Base-by-base conservation (phyloP, 345 rosid genomes). In the Streptanthus diversifolius region DNA sequence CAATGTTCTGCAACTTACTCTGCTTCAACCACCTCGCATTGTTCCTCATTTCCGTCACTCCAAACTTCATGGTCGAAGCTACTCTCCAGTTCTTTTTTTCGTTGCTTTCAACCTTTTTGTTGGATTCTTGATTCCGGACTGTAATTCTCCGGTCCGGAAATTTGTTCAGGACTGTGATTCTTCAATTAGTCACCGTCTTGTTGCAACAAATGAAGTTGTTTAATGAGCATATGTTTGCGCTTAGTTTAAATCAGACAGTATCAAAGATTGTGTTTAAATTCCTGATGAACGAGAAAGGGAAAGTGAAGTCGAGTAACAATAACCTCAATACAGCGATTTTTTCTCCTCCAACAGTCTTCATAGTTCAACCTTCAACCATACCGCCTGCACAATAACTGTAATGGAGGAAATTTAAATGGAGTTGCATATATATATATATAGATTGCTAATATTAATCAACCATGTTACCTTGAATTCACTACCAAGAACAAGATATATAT, bases 361-460 rank as follows among this genome's bases (percentile, higher is more conserved):
- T 64, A 91, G 78, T 82, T 90, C 97, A 71, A 88, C 95, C 88
- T 91, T 95, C 83, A 91, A 55, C 99, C 95, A 84, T 48, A 79
- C 84, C 59, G 85, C 95, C 99, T 95, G 89, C 85, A 78, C 79
- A 79, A 36, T 44, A 83, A 73, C 86, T 80, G 77, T 79, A 74
- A 74, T 74, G 51, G 72, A 77, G 82, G 88, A 84, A 85, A 79
- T 72, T 82, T 81, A 58, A 85, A 79, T 77, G 48, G 79, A 80
- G 70, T 75, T 80, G 77, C 72, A 33, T 22, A 35, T 43, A n/a
- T n/a, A n/a, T n/a, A n/a, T 49, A 68, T 19, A 33, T 17, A 63
- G 8, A 67, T 55, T 35, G 15, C 22, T 63, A 56, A 49, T 41
- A 33, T 66, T 56, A 36, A 3, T 45, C 44, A 25, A 55, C 43